Base-by-base conservation (phyloP, 2,329 filamentous ascomycete genomes). In the Parastagonospora avenae region DNA sequence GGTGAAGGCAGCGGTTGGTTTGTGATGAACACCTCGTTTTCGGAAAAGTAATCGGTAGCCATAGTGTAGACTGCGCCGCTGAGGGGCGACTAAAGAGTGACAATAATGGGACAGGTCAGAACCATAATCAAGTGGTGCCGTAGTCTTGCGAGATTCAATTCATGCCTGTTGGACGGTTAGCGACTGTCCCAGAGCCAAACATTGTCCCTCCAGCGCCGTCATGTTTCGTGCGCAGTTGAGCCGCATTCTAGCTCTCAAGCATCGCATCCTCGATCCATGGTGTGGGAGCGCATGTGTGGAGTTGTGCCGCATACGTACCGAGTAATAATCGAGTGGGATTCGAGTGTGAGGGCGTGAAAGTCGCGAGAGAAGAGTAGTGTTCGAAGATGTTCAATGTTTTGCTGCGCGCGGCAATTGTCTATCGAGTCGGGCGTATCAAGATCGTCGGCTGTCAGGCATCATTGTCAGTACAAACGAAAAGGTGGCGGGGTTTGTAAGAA, bases 1-100 rank as follows among this genome's bases (percentile, higher is more conserved):
- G 90, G 87, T 31, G 88, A 87, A 28, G 91, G 88, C 51, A 92
- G 83, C 79, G 71, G 67, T 12, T 62, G 84, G 79, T 57, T 69
- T 46, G 48, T 62, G 41, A 66, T 62, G 64, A 66, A 76, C 66
- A 58, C 65, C 54, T 76, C 72, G 46, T 77, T 74, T 41, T 80
- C 77, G 46, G 72, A 76, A 57, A 79, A 80, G 63, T 80, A 80
- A 49, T 79, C 78, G 58, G 63, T 72, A 43, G 68, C 57, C 70
- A 73, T 74, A 8, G 36, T 70, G 44, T 10, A 16, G 24, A 30
- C 32, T 12, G 14, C 28, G 32, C 27, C 9, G 35, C 29, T 10
- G 12, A 19, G 16, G n/a, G 16, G 29, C 9, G 39, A 30, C 12
- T 27, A 19, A 33, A 19, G 12, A 15, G 12, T 5, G 10, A 37